phyloP scores from a whole-genome alignment of 441 rosid genomes.

The Metrosideros polymorpha region DNA sequence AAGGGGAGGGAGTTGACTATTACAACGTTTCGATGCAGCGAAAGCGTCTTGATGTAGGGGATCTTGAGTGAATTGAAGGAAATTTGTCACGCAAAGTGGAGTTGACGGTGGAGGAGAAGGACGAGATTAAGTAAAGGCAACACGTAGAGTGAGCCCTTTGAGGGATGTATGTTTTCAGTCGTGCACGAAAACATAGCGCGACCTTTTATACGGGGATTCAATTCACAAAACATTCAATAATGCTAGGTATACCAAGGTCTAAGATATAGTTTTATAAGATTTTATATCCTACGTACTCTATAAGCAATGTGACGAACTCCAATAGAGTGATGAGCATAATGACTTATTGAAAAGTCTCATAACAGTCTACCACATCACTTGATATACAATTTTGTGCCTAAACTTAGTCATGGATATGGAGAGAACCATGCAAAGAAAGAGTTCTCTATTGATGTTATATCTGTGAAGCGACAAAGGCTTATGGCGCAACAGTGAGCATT shows the following conservation, averaged over 20 bases:
- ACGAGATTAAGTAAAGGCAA: background rate
- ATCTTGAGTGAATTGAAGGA: background rate
- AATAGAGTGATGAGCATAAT: background rate
- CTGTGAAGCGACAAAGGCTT: background rate
- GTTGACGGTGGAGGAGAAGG: background rate
- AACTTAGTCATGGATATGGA: background rate
- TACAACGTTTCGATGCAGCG: background rate
- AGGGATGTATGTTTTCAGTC: background rate
- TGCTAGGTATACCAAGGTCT: background rate
- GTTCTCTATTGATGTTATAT: background rate
- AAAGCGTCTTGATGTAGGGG: background rate
- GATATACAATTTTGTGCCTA: background rate
- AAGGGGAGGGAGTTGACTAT: background rate
- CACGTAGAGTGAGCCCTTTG: background rate
- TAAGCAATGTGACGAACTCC: background rate
- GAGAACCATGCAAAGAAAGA: background rate
- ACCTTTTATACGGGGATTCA: background rate
- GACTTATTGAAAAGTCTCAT: background rate
- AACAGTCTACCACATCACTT: accelerated
- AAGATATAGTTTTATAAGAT: background rate
- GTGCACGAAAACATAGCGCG: background rate
- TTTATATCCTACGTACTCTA: background rate
- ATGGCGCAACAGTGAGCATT: background rate
- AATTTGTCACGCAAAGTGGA: background rate
- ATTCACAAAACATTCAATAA: background rate